Percentiles rank a stretch among this genome's conserved stretches.
Conservation (phyloP, 1,284 basidiomycete species). For the Paramarasmius palmivorus region DNA sequence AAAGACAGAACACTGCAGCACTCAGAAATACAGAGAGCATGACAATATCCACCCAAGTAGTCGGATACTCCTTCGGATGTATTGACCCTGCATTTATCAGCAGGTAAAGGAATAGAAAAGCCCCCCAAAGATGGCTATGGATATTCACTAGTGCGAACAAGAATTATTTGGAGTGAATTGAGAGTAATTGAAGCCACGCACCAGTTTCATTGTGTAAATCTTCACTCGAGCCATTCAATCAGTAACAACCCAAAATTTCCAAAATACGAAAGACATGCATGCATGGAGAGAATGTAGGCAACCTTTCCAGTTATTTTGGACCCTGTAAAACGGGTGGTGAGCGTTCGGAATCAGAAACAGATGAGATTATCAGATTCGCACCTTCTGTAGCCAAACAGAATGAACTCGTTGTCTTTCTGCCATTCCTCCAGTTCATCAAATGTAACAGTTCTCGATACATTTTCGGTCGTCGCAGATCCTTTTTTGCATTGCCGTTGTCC, state of each 20-base stretch:
- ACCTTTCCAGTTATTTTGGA: constrained; percentile 62
- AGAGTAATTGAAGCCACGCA: constrained; percentile 23
- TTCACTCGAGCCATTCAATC: constrained; percentile 26
- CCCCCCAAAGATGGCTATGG: constrained; percentile 83
- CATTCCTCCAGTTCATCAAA: constrained; percentile 68
- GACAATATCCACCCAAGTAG: constrained; percentile 64
- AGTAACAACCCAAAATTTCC: constrained; percentile 15
- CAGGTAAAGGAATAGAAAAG: constrained; percentile 67
- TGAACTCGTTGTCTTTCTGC: constrained; percentile 78
- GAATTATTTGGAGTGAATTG: constrained; percentile 11
- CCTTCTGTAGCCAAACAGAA: constrained; percentile 73
- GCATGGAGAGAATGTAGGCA: constrained; percentile 71
- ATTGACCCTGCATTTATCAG: constrained; percentile 51
- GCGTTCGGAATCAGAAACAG: constrained; percentile 9
- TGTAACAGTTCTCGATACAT: constrained; percentile 40
- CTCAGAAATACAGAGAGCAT: constrained; percentile 71
- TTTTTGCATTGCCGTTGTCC: neutral
- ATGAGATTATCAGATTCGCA: constrained; percentile 28
- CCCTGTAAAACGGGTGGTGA: constrained; percentile 36
- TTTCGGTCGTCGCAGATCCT: neutral
- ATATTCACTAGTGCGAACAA: constrained; percentile 72
- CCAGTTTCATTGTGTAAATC: constrained; percentile 86
- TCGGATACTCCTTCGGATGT: constrained; percentile 49
- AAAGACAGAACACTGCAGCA: constrained; percentile 77
- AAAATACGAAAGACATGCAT: constrained; percentile 53